Evolutionary conservation across 371 early-diverging fungal genomes (phyloP).

Genomic region (Syncephalastrum racemosum): DNA sequence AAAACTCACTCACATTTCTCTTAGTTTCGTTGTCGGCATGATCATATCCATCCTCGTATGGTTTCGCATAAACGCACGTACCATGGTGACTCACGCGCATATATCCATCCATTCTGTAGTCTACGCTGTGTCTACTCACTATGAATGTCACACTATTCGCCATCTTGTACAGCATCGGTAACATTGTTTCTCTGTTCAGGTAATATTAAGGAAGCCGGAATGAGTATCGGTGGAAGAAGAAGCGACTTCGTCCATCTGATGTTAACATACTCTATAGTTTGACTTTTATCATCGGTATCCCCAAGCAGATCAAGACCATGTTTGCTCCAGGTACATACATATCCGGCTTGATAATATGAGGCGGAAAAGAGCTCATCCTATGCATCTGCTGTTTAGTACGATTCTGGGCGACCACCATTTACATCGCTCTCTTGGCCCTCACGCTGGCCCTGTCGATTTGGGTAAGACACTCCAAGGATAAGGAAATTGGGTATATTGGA

Average conservation of each 20-base stretch:
- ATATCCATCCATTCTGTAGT: slow-evolving; percentile 31
- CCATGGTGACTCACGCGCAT: too few species aligned
- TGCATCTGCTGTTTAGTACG: slow-evolving; percentile 19
- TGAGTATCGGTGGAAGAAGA: not conserved
- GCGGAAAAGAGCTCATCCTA: not conserved
- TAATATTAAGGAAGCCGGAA: slow-evolving; percentile 19
- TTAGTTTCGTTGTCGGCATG: slow-evolving; percentile 72
- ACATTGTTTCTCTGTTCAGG: slow-evolving; percentile 82
- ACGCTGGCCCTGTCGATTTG: slow-evolving; percentile 31
- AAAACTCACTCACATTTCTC: slow-evolving; percentile 5
- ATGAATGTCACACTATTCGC: slow-evolving; percentile 76
- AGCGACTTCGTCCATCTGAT: not conserved
- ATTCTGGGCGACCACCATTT: slow-evolving; percentile 44
- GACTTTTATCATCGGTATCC: slow-evolving; percentile 86
- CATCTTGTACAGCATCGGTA: slow-evolving; percentile 87
- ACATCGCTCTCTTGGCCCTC: slow-evolving; percentile 29
- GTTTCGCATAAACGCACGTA: too few species aligned
- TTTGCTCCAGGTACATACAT: slow-evolving; percentile 64
- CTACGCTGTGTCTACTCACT: slow-evolving; percentile 61
- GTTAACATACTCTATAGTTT: slow-evolving; percentile 46
- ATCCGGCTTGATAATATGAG: not conserved
- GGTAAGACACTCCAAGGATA: slow-evolving; percentile 30
- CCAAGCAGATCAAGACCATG: slow-evolving; percentile 83
- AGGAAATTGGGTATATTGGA: not conserved
- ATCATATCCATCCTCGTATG: slow-evolving; percentile 73